Percentiles rank a stretch among this genome's conserved stretches.
Evolutionary conservation across 805 yeast genomes (phyloP).

Genomic region (Sugiyamaella boreocaroliniensis): DNA sequence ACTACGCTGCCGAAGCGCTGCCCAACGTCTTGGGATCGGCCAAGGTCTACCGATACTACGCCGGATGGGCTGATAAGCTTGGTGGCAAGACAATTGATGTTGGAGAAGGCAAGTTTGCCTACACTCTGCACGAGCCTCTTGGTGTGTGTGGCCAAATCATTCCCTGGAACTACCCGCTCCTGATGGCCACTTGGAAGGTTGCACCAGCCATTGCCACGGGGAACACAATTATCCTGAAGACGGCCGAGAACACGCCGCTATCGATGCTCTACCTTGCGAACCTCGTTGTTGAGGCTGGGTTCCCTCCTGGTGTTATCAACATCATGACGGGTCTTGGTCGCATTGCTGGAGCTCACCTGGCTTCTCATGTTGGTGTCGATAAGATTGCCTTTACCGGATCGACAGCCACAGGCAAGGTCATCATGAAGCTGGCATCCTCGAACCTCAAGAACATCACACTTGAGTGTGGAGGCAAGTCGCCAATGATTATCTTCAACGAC

Average conservation of each 20-base stretch:
- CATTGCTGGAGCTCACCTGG: conserved; percentile 61
- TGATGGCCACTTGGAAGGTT: conserved; percentile 74
- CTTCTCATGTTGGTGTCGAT: conserved; percentile 58
- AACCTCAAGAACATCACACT: conserved; percentile 82
- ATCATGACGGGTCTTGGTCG: conserved; percentile 65
- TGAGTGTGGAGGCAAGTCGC: conserved; percentile 95
- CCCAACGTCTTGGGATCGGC: conserved; percentile 32
- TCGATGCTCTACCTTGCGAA: conserved; percentile 56
- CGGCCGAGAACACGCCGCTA: conserved; percentile 72
- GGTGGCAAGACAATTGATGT: conserved; percentile 57
- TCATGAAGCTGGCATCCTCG: conserved; percentile 66
- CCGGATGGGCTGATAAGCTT: conserved; percentile 70
- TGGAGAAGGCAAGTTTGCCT: conserved; percentile 53
- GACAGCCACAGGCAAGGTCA: conserved; percentile 75
- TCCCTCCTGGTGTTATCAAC: conserved; percentile 72
- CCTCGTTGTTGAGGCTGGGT: conserved; percentile 56
- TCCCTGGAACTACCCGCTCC: conserved; percentile 68
- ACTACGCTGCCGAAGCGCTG: conserved; percentile 28
- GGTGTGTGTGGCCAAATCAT: conserved; percentile 65
- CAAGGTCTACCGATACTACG: conserved; percentile 54
- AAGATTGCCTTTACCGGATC: conserved; percentile 95
- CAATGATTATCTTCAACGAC: conserved; percentile 80
- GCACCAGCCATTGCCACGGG: conserved; percentile 82
- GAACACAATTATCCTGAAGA: conserved; percentile 62
- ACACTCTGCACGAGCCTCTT: conserved; percentile 60